Evolutionary conservation across 2,329 filamentous ascomycete genomes (phyloP), one percentile per base, ranked within the genome.

Genomic region (Cladosporium sp.): DNA sequence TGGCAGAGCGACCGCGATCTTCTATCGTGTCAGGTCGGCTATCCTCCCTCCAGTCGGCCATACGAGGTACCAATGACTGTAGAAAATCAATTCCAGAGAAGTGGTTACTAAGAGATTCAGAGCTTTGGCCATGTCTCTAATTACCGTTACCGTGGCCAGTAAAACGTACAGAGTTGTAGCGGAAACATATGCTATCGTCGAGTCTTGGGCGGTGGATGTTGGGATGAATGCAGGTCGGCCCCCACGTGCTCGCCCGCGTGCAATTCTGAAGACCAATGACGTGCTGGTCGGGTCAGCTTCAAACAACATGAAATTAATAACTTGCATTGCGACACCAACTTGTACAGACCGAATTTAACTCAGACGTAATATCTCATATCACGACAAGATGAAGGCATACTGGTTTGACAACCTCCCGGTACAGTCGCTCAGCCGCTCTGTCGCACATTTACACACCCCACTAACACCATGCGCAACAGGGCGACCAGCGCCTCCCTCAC

Each of bases 401-500:
- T 88, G 83, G 82, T 88, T 80, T 73, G 86, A 89, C 73, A 88
- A 88, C 73, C 73, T 80, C 64, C 78, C 81, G 55, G 85, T 87
- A 80, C 59, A 75, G 61, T 14, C 7, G 25, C 22, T 36, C 20
- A n/a, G 15, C 22, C 42, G 7, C 8, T 25, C 22, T 20, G 28
- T n/a, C 42, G 22, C 42, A 20, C 42, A n/a, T 7, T n/a, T 9
- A 3, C 25, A 50, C 43, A 61, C 34, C 6, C 20, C 37, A 22
- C 49, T 61, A 51, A 63, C 59, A 45, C 52, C 22, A 45, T 19
- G 17, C n/a, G 8, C 40, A 40, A 15, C 72, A 96, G 90, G 92
- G 91, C 78, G 94, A 99, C 82, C 94, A 97, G 78, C 92, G 94
- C 72, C 84, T 88, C 43, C 84, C 90, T 55, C 94, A 99, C 78